These are phyloP conservation scores for Rhynchospora breviuscula DNA, from an alignment of 176 grass and related monocot species.

Conservation along the genomic window DNA sequence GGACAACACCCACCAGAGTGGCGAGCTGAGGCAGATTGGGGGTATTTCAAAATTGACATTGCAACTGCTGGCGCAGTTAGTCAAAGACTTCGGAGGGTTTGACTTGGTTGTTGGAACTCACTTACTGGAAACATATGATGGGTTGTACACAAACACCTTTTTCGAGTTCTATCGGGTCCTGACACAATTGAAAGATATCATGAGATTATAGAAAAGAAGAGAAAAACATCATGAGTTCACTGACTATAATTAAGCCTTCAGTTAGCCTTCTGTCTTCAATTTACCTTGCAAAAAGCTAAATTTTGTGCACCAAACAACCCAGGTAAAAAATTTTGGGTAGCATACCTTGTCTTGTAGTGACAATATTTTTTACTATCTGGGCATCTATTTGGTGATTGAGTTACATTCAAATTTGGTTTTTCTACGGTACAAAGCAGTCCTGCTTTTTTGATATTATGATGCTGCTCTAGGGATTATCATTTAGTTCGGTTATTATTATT, in stretches of 20 bases:
- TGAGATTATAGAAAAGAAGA: neutral
- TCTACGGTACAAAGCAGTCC: too few species aligned
- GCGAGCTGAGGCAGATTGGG: neutral
- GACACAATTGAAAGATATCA: neutral
- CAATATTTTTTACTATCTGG: neutral
- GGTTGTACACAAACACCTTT: neutral
- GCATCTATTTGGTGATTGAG: too few species aligned
- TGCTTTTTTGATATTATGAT: too few species aligned
- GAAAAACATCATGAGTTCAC: neutral
- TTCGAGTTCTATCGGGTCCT: neutral
- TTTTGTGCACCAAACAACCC: neutral
- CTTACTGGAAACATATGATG: neutral
- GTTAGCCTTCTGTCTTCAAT: neutral
- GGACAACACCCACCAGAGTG: neutral
- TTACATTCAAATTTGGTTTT: too few species aligned
- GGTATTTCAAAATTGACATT: neutral
- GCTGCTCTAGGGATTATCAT: too few species aligned
- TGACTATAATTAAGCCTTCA: neutral
- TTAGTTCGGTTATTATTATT: too few species aligned
- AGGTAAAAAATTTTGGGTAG: neutral
- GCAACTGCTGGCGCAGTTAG: neutral
- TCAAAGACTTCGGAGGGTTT: neutral
- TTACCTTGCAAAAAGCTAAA: neutral
- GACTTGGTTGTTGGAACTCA: neutral
- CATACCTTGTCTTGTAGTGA: neutral